phyloP scores from a whole-genome alignment of 495 filamentous ascomycete genomes.

The Astrothelium macrocarpum region DNA sequence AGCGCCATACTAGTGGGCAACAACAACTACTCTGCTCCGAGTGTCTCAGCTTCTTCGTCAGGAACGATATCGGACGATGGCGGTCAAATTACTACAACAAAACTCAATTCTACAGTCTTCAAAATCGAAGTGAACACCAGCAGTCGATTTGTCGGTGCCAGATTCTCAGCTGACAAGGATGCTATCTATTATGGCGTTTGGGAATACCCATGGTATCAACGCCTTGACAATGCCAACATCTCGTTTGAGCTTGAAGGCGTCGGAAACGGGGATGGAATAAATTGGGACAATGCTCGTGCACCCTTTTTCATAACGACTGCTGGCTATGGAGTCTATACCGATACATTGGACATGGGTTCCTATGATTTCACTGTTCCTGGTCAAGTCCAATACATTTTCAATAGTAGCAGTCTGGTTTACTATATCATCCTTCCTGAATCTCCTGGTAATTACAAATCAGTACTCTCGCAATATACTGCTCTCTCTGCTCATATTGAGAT shows the following conservation, averaged over 20 bases:
- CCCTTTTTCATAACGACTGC: conserved; percentile 29
- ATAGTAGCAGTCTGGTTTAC: conserved; percentile 23
- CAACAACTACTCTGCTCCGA: neutral
- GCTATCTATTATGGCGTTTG: conserved; percentile 25
- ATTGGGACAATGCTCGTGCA: conserved; percentile 28
- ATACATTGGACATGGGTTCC: conserved; percentile 23
- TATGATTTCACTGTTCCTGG: conserved; percentile 23
- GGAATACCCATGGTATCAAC: conserved; percentile 28
- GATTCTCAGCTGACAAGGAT: neutral
- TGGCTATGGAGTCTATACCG: conserved; percentile 29
- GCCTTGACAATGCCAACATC: conserved; percentile 23
- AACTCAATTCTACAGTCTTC: neutral
- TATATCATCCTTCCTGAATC: conserved; percentile 25
- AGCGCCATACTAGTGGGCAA: neutral
- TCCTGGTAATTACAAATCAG: conserved; percentile 16
- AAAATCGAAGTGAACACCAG: neutral
- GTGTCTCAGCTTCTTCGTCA: neutral
- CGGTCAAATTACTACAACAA: neutral
- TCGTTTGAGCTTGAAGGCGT: conserved; percentile 24
- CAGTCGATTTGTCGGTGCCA: neutral
- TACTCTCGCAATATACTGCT: conserved; percentile 21
- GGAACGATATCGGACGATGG: neutral
- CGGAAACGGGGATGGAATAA: conserved; percentile 22
- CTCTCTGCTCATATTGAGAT: conserved; percentile 20
- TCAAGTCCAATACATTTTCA: conserved; percentile 27